phyloP scores from a whole-genome alignment of 148 eudicot species.

The Rhododendron vialii region DNA sequence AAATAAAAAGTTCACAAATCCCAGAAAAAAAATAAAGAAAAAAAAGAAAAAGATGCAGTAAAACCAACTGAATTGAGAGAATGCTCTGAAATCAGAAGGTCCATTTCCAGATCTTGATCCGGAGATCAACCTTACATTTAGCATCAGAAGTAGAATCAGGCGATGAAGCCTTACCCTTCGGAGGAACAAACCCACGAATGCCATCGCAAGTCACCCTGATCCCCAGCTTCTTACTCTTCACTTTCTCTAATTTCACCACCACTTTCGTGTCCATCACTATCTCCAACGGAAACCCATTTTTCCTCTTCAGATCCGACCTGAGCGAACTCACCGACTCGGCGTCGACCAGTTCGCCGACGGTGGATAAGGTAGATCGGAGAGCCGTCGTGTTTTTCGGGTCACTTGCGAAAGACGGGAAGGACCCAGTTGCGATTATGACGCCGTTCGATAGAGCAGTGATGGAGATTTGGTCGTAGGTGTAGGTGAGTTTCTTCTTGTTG shows the following conservation, averaged over 20 bases:
- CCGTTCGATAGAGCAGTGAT: constrained; percentile 22
- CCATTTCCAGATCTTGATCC: constrained; percentile 94
- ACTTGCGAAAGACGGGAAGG: constrained; percentile 41
- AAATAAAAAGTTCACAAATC: constrained; percentile 20
- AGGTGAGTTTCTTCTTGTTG: constrained; percentile 43
- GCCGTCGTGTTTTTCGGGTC: constrained; percentile 36
- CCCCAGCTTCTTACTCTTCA: constrained; percentile 54
- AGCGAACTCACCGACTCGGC: constrained; percentile 37
- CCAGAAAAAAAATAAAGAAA: neutral
- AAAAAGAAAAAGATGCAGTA: neutral
- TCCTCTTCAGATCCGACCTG: constrained; percentile 54
- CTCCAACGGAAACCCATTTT: constrained; percentile 47
- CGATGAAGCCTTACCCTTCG: constrained; percentile 34
- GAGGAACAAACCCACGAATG: constrained; percentile 46
- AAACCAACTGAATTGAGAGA: neutral
- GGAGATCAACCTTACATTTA: constrained; percentile 90
- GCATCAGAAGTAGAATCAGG: constrained; percentile 36
- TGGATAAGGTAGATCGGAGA: constrained; percentile 25
- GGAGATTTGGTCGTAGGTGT: constrained; percentile 40
- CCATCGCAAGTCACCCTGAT: constrained; percentile 68
- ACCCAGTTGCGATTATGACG: constrained; percentile 41
- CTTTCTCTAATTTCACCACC: constrained; percentile 52
- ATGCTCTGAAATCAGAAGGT: constrained; percentile 37
- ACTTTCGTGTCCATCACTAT: constrained; percentile 54
- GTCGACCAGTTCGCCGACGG: constrained; percentile 31